phyloP scores from a whole-genome alignment of 139 green algal species.

The Chloropicon primus region DNA sequence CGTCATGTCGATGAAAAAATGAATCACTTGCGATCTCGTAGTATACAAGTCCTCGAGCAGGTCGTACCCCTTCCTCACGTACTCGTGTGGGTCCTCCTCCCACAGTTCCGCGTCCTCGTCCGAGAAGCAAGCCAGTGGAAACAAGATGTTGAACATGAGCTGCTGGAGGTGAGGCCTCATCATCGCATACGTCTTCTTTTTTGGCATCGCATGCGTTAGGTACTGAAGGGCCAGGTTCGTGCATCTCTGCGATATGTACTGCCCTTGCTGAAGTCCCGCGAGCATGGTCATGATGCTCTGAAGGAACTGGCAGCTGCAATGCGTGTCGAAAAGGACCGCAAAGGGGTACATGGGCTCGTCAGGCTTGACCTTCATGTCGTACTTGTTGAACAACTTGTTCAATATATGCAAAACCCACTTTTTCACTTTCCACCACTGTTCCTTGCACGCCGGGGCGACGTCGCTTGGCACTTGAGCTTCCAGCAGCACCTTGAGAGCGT shows the following conservation, averaged over 20 bases:
- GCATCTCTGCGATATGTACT: constrained; percentile 14
- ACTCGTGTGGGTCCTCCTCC: constrained; percentile 91
- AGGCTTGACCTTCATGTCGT: constrained; percentile 14
- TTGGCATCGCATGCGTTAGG: constrained; percentile 30
- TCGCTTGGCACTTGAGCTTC: constrained; percentile 53
- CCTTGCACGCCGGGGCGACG: constrained; percentile 38
- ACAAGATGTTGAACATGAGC: constrained; percentile 53
- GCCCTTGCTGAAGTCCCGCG: constrained; percentile 28
- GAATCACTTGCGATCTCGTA: constrained; percentile 72
- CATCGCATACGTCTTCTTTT: constrained; percentile 46
- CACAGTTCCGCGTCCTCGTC: constrained; percentile 80
- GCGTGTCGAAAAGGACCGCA: constrained; percentile 38
- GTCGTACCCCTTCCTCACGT: constrained; percentile 92
- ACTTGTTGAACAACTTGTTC: constrained; percentile 62
- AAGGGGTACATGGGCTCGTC: constrained; percentile 40
- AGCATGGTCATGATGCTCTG: constrained; percentile 54
- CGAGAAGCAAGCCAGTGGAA: constrained; percentile 83
- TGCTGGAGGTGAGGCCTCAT: constrained; percentile 56
- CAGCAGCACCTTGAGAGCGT: constrained; percentile 48
- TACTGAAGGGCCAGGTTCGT: constrained; percentile 71
- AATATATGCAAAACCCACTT: constrained; percentile 90
- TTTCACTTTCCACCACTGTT: constrained; percentile 89
- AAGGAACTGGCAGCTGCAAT: constrained; percentile 57
- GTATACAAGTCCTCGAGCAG: constrained; percentile 96
- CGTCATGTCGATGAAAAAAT: constrained; percentile 71